Evolutionary conservation across 192 early-diverging fungal genomes (phyloP).

Genomic region (Piromyces sp.): DNA sequence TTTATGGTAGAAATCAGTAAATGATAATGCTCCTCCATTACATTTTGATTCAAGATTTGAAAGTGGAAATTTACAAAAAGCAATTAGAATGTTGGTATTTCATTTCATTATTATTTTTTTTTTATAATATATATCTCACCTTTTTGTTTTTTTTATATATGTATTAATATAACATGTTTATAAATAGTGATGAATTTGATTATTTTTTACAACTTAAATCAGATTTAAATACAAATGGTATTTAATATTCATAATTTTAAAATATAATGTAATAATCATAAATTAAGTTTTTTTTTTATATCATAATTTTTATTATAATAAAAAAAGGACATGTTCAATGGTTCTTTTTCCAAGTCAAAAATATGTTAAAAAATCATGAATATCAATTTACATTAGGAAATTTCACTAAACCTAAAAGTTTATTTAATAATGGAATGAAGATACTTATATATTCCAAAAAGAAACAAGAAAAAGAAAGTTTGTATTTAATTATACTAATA

Average conservation of each 20-base stretch:
- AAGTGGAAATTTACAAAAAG: constrained; percentile 18
- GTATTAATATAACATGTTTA: too few species aligned
- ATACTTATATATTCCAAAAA: neutral
- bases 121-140: too few species aligned
- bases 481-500: too few species aligned
- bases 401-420: neutral
- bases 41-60: constrained; percentile 25
- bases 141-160: too few species aligned
- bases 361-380: neutral
- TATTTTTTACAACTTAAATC: neutral
- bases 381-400: neutral
- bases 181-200: constrained; percentile 7
- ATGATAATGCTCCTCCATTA: neutral
- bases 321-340: neutral
- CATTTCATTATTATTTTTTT: too few species aligned
- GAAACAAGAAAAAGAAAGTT: neutral
- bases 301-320: too few species aligned
- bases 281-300: too few species aligned
- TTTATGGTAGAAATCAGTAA: neutral
- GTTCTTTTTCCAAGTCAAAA: neutral
- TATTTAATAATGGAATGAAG: neutral
- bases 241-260: neutral
- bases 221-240: constrained; percentile 11
- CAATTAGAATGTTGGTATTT: constrained; percentile 4
- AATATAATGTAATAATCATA: too few species aligned